A percentile compares a stretch with the other conserved stretches of the same genome.
Conservation (phyloP, 2,329 filamentous ascomycete genomes). For the Colletotrichum shisoi region DNA sequence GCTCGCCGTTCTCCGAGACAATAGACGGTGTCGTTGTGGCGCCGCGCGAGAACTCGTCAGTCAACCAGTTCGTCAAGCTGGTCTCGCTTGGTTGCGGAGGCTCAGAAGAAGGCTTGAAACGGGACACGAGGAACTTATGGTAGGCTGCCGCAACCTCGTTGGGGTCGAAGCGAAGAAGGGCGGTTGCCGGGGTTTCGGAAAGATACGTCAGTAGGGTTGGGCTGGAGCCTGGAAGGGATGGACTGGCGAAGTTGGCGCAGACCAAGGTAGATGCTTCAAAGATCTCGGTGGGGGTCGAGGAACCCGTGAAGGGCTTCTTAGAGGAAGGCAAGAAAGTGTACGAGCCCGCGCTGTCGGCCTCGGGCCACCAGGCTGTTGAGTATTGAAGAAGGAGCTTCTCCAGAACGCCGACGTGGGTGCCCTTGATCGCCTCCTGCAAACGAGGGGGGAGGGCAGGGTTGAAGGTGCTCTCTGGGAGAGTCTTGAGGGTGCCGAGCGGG, state of each 20-base stretch:
- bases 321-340: constrained; percentile 38
- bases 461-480: constrained; percentile 33
- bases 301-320: constrained; percentile 29
- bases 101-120: constrained; percentile 31
- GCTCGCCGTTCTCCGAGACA: constrained; percentile 31
- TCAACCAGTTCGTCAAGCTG: constrained; percentile 35
- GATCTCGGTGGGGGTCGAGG: constrained; percentile 24
- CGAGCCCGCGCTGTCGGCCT: constrained; percentile 31
- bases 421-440: constrained; percentile 29
- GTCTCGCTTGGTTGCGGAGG: constrained; percentile 28
- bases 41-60: constrained; percentile 35
- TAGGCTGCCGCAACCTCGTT: constrained; percentile 31
- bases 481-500: constrained; percentile 33
- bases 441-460: constrained; percentile 28
- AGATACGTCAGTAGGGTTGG: constrained; percentile 36
- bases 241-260: constrained; percentile 33
- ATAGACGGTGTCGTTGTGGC: constrained; percentile 36
- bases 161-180: constrained; percentile 27
- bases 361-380: constrained; percentile 34
- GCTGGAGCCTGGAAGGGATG: constrained; percentile 29
- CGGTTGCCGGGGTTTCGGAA: constrained; percentile 34
- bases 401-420: constrained; percentile 34
- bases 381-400: constrained; percentile 38
- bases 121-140: constrained; percentile 33
- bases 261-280: constrained; percentile 35